Percentiles rank a stretch among this genome's conserved stretches.
Conservation (phyloP, 1,284 basidiomycete species). For the Ganoderma lucidum region DNA sequence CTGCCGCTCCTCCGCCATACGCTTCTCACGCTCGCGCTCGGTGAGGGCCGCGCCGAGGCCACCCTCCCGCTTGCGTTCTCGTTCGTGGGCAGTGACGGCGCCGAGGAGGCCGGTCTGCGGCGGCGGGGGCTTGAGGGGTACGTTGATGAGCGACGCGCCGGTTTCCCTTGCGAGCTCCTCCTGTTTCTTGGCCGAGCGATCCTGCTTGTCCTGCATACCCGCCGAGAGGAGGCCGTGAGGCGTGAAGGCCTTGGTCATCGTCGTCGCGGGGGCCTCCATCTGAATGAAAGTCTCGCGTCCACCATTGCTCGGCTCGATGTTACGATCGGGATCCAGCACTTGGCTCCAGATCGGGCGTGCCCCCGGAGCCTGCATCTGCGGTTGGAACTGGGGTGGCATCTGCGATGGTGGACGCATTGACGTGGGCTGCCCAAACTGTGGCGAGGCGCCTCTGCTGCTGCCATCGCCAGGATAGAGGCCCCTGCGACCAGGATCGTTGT, state of each 20-base stretch:
- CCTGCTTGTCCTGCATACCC: constrained; percentile 94
- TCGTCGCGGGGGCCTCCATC: constrained; percentile 75
- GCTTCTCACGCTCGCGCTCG: constrained; percentile 92
- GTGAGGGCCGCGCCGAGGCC: constrained; percentile 95
- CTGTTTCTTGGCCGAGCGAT: constrained; percentile 93
- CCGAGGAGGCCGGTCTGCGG: constrained; percentile 96
- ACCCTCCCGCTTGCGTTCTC: constrained; percentile 93
- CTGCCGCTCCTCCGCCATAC: constrained; percentile 90
- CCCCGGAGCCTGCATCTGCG: constrained; percentile 52
- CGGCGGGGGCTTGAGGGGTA: constrained; percentile 93
- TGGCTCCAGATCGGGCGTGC: constrained; percentile 86
- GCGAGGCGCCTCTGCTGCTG: constrained; percentile 54
- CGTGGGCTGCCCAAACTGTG: constrained; percentile 39
- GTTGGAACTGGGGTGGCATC: constrained; percentile 31
- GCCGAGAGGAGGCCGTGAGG: constrained; percentile 95
- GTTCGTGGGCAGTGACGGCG: constrained; percentile 94
- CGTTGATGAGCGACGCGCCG: constrained; percentile 91
- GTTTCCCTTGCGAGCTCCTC: constrained; percentile 92
- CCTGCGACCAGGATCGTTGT: constrained; percentile 47
- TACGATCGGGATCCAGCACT: constrained; percentile 77
- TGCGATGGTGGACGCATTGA: constrained; percentile 42
- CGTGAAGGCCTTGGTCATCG: constrained; percentile 92
- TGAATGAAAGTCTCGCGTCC: constrained; percentile 81
- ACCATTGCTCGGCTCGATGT: constrained; percentile 49
- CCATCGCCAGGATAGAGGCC: constrained; percentile 49